These are phyloP conservation scores for Scedosporium aurantiacum DNA, from an alignment of 2,329 filamentous ascomycete species.

Conservation along the genomic window DNA sequence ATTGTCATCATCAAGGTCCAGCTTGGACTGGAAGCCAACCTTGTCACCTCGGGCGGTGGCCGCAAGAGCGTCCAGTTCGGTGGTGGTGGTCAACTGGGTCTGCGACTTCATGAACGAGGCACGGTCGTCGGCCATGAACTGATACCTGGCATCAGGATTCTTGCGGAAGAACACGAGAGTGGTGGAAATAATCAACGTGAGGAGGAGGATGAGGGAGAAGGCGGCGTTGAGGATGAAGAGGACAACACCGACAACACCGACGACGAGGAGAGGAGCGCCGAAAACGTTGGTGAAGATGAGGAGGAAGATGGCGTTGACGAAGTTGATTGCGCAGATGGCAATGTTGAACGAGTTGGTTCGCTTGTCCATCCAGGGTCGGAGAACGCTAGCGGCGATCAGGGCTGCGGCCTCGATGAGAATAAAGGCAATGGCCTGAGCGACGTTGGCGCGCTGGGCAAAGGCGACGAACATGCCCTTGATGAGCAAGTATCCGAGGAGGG, in stretches of 20 bases:
- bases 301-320: constrained; percentile 80
- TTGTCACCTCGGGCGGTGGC: constrained; percentile 83
- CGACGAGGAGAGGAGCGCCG: constrained; percentile 69
- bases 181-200: constrained; percentile 60
- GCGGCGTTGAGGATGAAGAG: constrained; percentile 82
- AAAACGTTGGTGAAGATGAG: constrained; percentile 84
- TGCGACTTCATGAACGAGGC: constrained; percentile 97
- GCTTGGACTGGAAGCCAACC: constrained; percentile 29
- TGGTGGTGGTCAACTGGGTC: constrained; percentile 63
- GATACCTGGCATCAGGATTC: constrained; percentile 90
- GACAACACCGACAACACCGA: constrained; percentile 77
- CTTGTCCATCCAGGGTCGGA: constrained; percentile 98
- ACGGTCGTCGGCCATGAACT: constrained; percentile 92
- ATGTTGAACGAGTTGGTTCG: constrained; percentile 97
- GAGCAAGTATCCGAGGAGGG: constrained; percentile 66
- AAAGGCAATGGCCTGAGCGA: constrained; percentile 70
- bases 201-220: constrained; percentile 69
- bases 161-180: constrained; percentile 69
- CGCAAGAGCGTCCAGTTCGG: constrained; percentile 81
- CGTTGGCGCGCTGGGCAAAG: constrained; percentile 59
- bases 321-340: constrained; percentile 79
- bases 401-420: constrained; percentile 72
- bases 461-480: constrained; percentile 84
- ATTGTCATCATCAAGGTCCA: constrained; percentile 27
- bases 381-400: constrained; percentile 65